Conservation (phyloP, 176 grass and related monocot species). For the Carex kokanica region DNA sequence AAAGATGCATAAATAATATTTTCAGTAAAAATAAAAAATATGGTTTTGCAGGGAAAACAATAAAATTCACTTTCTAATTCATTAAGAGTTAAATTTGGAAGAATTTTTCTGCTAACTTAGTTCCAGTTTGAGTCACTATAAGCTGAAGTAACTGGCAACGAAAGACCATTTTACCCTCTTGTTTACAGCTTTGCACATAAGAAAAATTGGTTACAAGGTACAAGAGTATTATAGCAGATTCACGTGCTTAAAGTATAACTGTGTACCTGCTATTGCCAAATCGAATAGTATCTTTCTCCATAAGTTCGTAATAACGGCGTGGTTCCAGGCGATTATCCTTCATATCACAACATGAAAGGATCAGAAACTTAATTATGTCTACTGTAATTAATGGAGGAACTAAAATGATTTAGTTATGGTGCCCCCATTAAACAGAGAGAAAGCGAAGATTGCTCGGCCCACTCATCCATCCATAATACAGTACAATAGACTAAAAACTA, state of each 20-base stretch:
- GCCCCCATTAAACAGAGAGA: background rate
- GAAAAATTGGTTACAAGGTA: background rate
- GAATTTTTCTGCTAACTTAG: background rate
- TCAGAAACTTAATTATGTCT: background rate
- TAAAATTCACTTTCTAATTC: background rate
- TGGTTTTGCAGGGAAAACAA: background rate
- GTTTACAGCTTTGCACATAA: background rate
- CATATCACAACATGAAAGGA: constrained; percentile 13
- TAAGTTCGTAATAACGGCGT: constrained; percentile 87
- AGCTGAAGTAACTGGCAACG: background rate
- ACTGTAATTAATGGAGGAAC: background rate
- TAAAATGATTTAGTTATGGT: background rate
- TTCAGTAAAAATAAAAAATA: background rate
- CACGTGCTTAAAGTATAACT: background rate
- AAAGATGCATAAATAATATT: constrained; percentile 2
- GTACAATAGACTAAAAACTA: background rate
- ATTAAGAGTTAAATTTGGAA: background rate
- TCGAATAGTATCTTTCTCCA: constrained; percentile 90
- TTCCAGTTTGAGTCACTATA: background rate
- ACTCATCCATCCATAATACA: background rate
- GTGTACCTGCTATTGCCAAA: constrained; percentile 95
- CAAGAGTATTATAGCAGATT: background rate
- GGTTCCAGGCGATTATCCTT: constrained; percentile 84
- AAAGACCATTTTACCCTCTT: background rate
- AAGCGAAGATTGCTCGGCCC: background rate